These are phyloP conservation scores for Xylaria sp. DNA, from an alignment of 2,329 filamentous ascomycete genomes.

Conservation along the genomic window DNA sequence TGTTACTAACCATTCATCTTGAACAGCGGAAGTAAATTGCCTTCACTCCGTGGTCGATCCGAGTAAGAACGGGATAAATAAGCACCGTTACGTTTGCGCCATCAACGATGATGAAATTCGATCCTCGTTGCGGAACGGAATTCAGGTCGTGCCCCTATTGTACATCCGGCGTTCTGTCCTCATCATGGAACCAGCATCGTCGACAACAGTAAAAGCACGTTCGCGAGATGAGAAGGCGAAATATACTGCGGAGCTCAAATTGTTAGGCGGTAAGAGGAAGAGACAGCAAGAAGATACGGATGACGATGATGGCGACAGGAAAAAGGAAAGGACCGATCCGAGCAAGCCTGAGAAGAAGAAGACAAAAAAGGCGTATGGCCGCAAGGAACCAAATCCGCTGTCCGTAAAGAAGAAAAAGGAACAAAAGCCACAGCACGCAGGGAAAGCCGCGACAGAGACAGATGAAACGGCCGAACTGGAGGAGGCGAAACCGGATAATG, in stretches of 20 bases:
- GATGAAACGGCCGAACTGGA: conserved; percentile 35
- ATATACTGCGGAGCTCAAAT: conserved; percentile 75
- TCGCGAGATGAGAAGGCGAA: conserved; percentile 78
- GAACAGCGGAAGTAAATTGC: conserved; percentile 71
- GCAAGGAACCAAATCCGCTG: conserved; percentile 77
- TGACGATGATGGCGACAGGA: conserved; percentile 46
- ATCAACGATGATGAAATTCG: conserved; percentile 75
- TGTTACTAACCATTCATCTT: conserved; percentile 19
- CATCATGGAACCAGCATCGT: conserved; percentile 82
- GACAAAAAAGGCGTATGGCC: conserved; percentile 65
- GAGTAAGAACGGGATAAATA: conserved; percentile 76
- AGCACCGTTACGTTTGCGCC: conserved; percentile 82
- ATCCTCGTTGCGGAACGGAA: conserved; percentile 66
- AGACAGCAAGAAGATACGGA: conserved; percentile 56
- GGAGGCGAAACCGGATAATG: conserved; percentile 22
- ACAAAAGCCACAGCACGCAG: conserved; percentile 18
- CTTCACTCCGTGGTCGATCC: conserved; percentile 80
- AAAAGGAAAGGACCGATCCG: conserved; percentile 42
- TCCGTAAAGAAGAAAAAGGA: conserved; percentile 71
- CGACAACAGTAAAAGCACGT: conserved; percentile 70
- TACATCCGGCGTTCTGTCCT: conserved; percentile 80
- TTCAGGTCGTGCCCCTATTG: conserved; percentile 79
- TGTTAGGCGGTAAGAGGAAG: conserved; percentile 62
- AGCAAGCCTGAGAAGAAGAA: conserved; percentile 57
- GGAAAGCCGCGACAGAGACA: conserved; percentile 9